Base-by-base conservation (phyloP, 331 rosid species). In the Quercus phellos region DNA sequence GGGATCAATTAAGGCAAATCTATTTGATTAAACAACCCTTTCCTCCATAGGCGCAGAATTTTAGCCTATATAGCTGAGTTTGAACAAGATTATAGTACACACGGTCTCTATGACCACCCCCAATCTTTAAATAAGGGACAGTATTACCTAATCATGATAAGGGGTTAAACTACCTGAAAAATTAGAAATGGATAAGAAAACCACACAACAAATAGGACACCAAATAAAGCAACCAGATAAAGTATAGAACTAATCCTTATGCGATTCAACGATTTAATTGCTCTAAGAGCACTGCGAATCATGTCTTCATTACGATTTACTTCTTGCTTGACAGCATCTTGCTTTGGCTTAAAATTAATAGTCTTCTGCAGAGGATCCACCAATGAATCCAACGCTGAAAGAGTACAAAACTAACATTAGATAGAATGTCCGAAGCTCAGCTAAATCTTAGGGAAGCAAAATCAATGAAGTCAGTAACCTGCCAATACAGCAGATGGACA, bases 241-340 rank as follows among this genome's bases (percentile, higher is more conserved):
- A 27, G 4, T 27, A 27, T 2, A 27, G 30, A 27, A 27, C 30
- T 27, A 27, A 27, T 2, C 30, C 29, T 95, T 68, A 91, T 91
- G 80, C 90, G 94, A 78, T 91, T 92, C 89, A 93, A 79, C 75
- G 97, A 90, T 54, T 96, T 94, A 87, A 95, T 89, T 35, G 99
- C 97, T 71, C 98, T 89, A 51, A 91, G 97, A 61, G 98, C 97
- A 30, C 99, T 93, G 78, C 98, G 92, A 74, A 91, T 93, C 99
- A 93, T 93, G 89, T 95, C 98, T 85, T 95, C 99, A 77, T 93
- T 95, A 69, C 97, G 94, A 86, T 95, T 98, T 51, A 95, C 96
- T 85, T 95, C 98, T 90, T 95, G 99, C 89, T 91, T 95, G 59
- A 95, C 99, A 63, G 97, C 94, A 78, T 95, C 96, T 89, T 77